A percentile compares a stretch with the other conserved stretches of the same genome.
Conservation (phyloP, 139 green algal species). For the Tetraselmis chui region DNA sequence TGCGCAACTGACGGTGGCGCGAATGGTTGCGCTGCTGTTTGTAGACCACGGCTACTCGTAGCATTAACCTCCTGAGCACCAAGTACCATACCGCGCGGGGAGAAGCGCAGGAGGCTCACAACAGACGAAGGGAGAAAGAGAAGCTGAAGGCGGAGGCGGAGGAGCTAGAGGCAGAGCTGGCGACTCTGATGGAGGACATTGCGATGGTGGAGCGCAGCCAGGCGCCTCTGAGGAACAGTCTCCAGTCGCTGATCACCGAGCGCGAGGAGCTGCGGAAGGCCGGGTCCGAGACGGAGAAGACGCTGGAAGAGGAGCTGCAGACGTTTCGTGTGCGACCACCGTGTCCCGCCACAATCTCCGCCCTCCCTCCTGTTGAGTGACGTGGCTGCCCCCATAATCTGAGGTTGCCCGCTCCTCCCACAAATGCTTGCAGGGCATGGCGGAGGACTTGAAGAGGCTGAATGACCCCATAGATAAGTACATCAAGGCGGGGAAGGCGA, state of each 20-base stretch:
- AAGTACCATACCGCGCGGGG: neutral
- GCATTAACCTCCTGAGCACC: neutral
- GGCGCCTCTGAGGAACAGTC: neutral
- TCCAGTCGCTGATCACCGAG: neutral
- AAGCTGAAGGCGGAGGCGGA: constrained; percentile 19
- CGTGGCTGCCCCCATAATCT: no score
- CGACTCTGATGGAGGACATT: constrained; percentile 1
- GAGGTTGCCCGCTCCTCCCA: no score
- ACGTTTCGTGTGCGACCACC: neutral
- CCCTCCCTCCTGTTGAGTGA: no score
- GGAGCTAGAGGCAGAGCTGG: constrained; percentile 6
- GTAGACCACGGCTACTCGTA: neutral
- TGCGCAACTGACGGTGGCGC: no score
- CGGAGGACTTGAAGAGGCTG: neutral
- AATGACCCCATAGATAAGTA: neutral
- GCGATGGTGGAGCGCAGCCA: constrained; percentile 11
- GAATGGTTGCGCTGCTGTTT: neutral
- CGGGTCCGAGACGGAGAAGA: neutral
- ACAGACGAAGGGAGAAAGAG: constrained; percentile 1
- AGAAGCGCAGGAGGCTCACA: neutral
- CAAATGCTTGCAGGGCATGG: constrained; percentile 5
- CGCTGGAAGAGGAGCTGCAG: neutral
- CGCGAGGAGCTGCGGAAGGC: neutral
- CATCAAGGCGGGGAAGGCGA: neutral
- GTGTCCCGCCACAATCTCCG: neutral